Base-by-base conservation (phyloP, 768 basidiomycete species). In the Mrakia blollopis region DNA sequence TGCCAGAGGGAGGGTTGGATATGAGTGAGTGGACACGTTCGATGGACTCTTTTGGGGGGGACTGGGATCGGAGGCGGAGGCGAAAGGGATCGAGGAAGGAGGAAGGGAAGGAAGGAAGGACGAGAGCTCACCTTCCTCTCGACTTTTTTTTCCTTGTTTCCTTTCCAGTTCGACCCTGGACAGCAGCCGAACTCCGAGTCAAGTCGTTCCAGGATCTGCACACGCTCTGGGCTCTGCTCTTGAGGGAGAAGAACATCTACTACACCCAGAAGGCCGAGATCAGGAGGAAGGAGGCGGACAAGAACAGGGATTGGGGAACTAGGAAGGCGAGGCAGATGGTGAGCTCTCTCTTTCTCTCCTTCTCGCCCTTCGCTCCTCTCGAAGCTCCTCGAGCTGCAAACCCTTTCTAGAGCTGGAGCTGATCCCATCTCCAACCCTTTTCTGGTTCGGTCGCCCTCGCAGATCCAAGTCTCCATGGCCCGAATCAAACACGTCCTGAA, bases 151-250 rank as follows among this genome's bases (percentile, higher is more conserved):
- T 25, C 32, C 28, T 30, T n/a, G n/a, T 13, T 5, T 13, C 39
- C 23, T 39, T 47, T 2, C 50, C 81, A 95, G 96, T 94, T 57
- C 89, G 96, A 72, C 86, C 92, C 35, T 98, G 95, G 95, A 87
- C 85, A 73, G 90, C 94, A 10, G 86, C 88, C 14, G 97, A 98
- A 81, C 87, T 99, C 65, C 88, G 97, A 52, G 86, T 90, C 73
- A 98, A 98, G 84, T 92, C 89, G 79, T 98, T 98, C 86, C 88
- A 89, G 78, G 95, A 98, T 82, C 85, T 99, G 79, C 97, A 99
- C 83, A 91, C 90, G 13, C 86, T 99, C 52, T 99, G 97, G 96
- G 98, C 96, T 83, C 87, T 98, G 68, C 85, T 93, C 35, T 81
- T 94, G 65, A 87, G 93, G 79, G 97, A 99, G 83, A 88, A 92